Evolutionary conservation across 805 yeast genomes (phyloP).

Genomic region (Starmera dryadoides): DNA sequence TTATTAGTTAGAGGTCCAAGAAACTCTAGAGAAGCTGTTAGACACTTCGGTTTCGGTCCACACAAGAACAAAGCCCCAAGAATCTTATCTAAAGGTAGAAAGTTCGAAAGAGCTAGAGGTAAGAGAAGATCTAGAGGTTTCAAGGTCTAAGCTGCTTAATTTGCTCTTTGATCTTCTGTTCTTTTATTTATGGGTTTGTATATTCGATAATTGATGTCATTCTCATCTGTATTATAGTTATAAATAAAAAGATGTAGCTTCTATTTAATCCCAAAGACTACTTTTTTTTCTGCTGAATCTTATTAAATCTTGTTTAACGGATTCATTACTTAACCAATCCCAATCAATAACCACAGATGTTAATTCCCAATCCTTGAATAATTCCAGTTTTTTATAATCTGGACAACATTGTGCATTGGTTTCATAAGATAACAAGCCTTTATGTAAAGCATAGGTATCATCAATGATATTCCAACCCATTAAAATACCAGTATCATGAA

Average conservation of each 20-base stretch:
- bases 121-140: constrained; percentile 98
- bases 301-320: neutral
- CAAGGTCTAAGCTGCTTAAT: constrained; percentile 76
- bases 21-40: constrained; percentile 97
- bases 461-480: neutral
- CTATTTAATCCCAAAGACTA: neutral
- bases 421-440: neutral
- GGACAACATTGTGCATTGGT: neutral
- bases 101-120: constrained; percentile 99
- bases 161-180: neutral
- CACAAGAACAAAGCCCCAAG: constrained; percentile 99
- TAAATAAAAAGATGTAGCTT: neutral
- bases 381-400: neutral
- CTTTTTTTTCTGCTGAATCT: neutral
- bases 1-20: constrained; percentile 98
- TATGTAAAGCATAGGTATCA: neutral
- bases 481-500: neutral
- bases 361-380: neutral
- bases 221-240: neutral
- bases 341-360: neutral
- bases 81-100: constrained; percentile 95
- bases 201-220: neutral
- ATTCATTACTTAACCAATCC: neutral
- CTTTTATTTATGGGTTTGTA: neutral
- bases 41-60: constrained; percentile 99